A percentile compares a stretch with the other conserved stretches of the same genome.
These are phyloP conservation scores for Talaromyces sp. DNA, from an alignment of 2,329 filamentous ascomycete genomes.

Conservation along the genomic window DNA sequence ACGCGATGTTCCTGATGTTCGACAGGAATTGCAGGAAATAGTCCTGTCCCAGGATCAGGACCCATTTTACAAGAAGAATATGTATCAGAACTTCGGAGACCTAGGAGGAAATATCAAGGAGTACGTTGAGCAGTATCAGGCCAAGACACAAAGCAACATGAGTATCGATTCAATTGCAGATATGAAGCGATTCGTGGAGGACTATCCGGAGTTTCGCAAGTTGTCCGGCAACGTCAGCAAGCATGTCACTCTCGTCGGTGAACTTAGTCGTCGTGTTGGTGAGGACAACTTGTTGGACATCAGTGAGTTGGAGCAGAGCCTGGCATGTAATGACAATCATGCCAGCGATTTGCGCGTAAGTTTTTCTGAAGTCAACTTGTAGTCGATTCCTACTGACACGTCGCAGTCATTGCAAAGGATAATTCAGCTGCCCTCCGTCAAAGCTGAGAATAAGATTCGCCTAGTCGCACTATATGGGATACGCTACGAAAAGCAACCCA, in stretches of 20 bases:
- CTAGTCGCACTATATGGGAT: conserved; percentile 92
- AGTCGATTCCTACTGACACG: conserved; percentile 18
- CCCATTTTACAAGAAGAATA: conserved; percentile 98
- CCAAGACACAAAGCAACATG: conserved; percentile 91
- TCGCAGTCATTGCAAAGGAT: conserved; percentile 73
- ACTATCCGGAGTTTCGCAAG: conserved; percentile 96
- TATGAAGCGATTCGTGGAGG: conserved; percentile 99
- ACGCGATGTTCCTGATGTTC: conserved; percentile 74
- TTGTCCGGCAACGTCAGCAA: conserved; percentile 98
- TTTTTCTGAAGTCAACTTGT: neutral
- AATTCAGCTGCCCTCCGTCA: conserved; percentile 74
- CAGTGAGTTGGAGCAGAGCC: conserved; percentile 91
- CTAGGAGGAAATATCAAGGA: conserved; percentile 95
- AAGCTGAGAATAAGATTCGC: conserved; percentile 77
- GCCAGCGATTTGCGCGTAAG: conserved; percentile 79
- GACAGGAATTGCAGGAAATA: conserved; percentile 86
- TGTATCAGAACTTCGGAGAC: conserved; percentile 97
- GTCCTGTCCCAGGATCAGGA: conserved; percentile 96
- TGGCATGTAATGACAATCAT: conserved; percentile 97
- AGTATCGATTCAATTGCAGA: conserved; percentile 96
- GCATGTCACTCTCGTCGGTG: conserved; percentile 91
- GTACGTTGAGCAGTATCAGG: conserved; percentile 97
- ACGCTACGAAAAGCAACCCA: conserved; percentile 81
- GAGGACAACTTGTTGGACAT: conserved; percentile 88
- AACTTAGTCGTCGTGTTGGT: conserved; percentile 82